phyloP scores from a whole-genome alignment of 1,284 basidiomycete genomes.

The Fomitiporia mediterranea region DNA sequence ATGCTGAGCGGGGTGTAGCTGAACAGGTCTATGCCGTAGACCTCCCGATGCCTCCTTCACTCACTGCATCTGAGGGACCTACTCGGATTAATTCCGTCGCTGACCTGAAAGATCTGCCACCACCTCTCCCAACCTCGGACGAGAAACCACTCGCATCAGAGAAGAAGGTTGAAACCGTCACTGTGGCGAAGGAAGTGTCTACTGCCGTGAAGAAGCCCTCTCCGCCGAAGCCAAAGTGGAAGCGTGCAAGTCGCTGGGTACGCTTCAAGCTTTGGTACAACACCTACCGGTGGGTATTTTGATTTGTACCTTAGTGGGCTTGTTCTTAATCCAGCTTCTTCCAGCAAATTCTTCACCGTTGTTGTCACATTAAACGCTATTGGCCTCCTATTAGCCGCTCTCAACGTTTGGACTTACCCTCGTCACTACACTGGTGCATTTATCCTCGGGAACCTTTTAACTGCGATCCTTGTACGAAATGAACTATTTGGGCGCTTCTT shows the following conservation, averaged over 20 bases:
- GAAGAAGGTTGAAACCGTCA: conserved; percentile 18
- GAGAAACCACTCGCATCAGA: conserved; percentile 25
- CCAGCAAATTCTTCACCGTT: conserved; percentile 57
- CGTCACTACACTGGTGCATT: conserved; percentile 54
- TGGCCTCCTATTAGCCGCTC: conserved; percentile 46
- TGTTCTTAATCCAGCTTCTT: conserved; percentile 9
- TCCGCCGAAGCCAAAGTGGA: conserved; percentile 22
- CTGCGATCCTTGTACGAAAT: conserved; percentile 51
- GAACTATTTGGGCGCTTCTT: conserved; percentile 32
- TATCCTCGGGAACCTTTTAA: conserved; percentile 53
- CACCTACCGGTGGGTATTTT: conserved; percentile 48
- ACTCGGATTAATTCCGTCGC: conserved; percentile 18
- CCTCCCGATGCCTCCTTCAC: conserved; percentile 15
- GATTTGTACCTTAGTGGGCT: background rate
- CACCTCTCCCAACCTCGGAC: conserved; percentile 17
- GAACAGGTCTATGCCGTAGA: conserved; percentile 21
- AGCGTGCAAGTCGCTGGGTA: conserved; percentile 39
- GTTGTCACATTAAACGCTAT: conserved; percentile 47
- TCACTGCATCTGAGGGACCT: conserved; percentile 14
- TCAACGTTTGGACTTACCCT: conserved; percentile 54
- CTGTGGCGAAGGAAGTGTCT: conserved; percentile 8
- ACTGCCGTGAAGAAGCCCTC: conserved; percentile 21
- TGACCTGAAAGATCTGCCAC: conserved; percentile 14
- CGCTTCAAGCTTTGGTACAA: conserved; percentile 60
- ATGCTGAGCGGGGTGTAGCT: conserved; percentile 18